Evolutionary conservation across 164 flowering plant species (phyloP), one percentile per base, ranked within the genome.

Genomic region (Protea cynaroides): DNA sequence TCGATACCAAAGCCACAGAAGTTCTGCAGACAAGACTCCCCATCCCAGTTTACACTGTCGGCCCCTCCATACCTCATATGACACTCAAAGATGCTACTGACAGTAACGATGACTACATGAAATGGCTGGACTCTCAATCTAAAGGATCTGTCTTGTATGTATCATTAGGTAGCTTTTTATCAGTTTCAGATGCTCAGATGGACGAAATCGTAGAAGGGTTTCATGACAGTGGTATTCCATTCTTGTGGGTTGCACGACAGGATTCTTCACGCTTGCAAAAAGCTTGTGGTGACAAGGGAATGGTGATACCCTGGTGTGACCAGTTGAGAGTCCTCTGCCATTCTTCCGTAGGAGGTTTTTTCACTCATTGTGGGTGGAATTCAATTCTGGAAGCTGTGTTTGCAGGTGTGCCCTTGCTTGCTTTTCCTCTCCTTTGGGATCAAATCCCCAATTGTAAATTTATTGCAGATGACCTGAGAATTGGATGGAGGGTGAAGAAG

Each of bases 351-450:
- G 93, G 87, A 0, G 93, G 91, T 7, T 89, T 89, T 56, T 82
- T 81, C 83, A 64, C 88, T 0, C 91, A 86, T 54, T 87, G 96
- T 43, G 89, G 88, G 19, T 85, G 84, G 87, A 84, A 86, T 65
- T 87, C 92, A 1, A 75, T 79, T 0, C 53, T 68, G 6, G 96
- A 85, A 61, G 83, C 75, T 14, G 62, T 74, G 0, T 78, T 55
- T 43, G 73, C 84, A 0, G 90, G 89, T 0, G 74, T 83, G 21
- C 96, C 92, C 0, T 52, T 89, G 72, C 82, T 87, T 7, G 72
- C 88, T 22, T 80, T 68, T 13, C 96, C 93, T 0, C 61, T 86
- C 54, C 2, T 54, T 14, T 24, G 36, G 65, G 96, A 90, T 57
- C 96, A 90, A 56, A 0, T 57, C 6, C 19, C 74, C 0, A 75